phyloP scores from a whole-genome alignment of 108 stramenopile species.

The Cyclostephanos tholiformis region DNA sequence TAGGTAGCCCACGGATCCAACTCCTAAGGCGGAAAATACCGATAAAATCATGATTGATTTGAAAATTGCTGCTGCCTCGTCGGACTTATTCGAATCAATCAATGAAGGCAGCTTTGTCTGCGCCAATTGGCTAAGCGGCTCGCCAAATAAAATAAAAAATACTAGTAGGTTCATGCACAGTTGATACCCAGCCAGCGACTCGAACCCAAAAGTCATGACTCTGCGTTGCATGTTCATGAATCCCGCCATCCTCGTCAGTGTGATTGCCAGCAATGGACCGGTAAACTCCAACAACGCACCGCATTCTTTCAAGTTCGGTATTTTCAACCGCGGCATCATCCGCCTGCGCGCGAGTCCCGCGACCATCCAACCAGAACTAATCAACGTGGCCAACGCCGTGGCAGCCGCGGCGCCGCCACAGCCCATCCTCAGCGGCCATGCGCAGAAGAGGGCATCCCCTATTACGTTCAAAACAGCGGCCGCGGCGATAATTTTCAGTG shows the following conservation, averaged over 20 bases:
- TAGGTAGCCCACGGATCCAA: constrained; percentile 59
- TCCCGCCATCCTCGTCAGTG: constrained; percentile 70
- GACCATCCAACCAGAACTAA: constrained; percentile 71
- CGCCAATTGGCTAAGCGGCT: constrained; percentile 72
- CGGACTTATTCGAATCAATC: constrained; percentile 55
- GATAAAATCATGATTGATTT: constrained; percentile 70
- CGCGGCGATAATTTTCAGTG: constrained; percentile 69
- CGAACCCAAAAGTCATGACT: constrained; percentile 71
- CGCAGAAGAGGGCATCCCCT: constrained; percentile 72
- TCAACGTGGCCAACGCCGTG: constrained; percentile 70
- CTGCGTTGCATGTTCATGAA: constrained; percentile 71
- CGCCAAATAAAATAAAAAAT: constrained; percentile 84
- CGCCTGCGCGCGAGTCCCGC: constrained; percentile 52
- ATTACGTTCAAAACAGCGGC: constrained; percentile 69
- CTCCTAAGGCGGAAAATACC: constrained; percentile 48
- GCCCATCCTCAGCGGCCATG: constrained; percentile 70
- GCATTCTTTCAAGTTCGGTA: constrained; percentile 63
- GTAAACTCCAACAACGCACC: constrained; percentile 62
- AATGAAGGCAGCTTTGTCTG: constrained; percentile 77
- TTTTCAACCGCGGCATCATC: constrained; percentile 57
- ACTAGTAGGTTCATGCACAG: constrained; percentile 66
- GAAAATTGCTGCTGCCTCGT: constrained; percentile 52
- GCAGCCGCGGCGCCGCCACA: constrained; percentile 79
- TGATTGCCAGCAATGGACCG: constrained; percentile 74
- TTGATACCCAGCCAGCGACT: constrained; percentile 73